These are phyloP conservation scores for Xylaria sp. DNA, from an alignment of 2,329 filamentous ascomycete genomes.

Conservation along the genomic window DNA sequence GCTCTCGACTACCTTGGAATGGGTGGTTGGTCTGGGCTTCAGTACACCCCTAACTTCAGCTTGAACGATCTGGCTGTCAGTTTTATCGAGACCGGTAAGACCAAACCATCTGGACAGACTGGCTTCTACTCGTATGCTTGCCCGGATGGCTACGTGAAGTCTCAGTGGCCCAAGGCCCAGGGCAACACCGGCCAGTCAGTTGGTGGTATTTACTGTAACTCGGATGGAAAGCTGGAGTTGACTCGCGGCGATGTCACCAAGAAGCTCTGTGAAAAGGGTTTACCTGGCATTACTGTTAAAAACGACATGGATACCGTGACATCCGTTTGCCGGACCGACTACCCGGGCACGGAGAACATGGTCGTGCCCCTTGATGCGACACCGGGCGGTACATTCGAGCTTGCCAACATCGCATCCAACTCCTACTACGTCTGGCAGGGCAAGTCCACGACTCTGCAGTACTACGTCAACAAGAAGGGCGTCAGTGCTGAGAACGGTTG, in stretches of 20 bases:
- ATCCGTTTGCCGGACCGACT: constrained; percentile 88
- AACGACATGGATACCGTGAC: constrained; percentile 67
- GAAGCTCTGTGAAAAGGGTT: constrained; percentile 70
- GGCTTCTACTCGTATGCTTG: constrained; percentile 92
- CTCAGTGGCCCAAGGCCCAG: constrained; percentile 78
- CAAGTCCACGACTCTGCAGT: constrained; percentile 78
- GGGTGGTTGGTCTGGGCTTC: constrained; percentile 75
- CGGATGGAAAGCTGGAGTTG: constrained; percentile 65
- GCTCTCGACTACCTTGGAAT: constrained; percentile 62
- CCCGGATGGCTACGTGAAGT: constrained; percentile 85
- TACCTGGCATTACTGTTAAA: constrained; percentile 63
- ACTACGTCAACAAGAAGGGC: constrained; percentile 89
- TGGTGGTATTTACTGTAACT: constrained; percentile 78
- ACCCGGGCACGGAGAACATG: constrained; percentile 88
- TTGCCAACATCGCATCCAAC: constrained; percentile 70
- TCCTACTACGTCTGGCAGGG: constrained; percentile 75
- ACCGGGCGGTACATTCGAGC: constrained; percentile 52
- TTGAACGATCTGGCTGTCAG: constrained; percentile 48
- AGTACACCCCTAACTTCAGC: constrained; percentile 53
- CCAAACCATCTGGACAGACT: constrained; percentile 48
- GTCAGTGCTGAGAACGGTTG: constrained; percentile 63
- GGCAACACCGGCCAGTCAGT: constrained; percentile 77
- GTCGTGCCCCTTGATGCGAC: constrained; percentile 66
- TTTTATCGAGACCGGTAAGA: constrained; percentile 59
- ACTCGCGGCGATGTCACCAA: constrained; percentile 59